Percentiles rank a stretch among this genome's conserved stretches.
These are phyloP conservation scores for Stachybotrys chlorohalonatus DNA, from an alignment of 2,329 filamentous ascomycete species.

Conservation along the genomic window DNA sequence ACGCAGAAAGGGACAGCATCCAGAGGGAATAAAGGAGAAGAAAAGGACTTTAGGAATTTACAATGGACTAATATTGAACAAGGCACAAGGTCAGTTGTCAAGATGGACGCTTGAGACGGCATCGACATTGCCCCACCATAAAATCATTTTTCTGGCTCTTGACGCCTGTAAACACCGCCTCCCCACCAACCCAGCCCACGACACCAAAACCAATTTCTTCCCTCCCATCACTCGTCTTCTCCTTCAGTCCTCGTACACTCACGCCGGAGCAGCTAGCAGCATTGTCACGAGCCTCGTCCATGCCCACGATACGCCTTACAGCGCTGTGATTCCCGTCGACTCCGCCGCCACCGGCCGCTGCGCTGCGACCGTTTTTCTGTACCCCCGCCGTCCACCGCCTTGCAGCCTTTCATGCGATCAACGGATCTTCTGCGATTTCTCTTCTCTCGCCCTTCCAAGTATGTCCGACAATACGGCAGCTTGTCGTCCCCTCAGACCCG, in stretches of 20 bases:
- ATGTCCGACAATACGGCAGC: conserved; percentile 24
- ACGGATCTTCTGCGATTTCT: conserved; percentile 87
- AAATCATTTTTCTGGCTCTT: too few relatives aligned
- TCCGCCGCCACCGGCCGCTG: not conserved
- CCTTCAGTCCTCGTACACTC: too few relatives aligned
- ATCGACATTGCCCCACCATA: too few relatives aligned
- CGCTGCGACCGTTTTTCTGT: not conserved
- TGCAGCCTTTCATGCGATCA: conserved; percentile 72
- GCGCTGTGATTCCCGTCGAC: not conserved
- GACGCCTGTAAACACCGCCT: too few relatives aligned
- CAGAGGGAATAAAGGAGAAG: not conserved
- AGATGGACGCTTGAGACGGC: too few relatives aligned
- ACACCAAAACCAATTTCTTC: too few relatives aligned
- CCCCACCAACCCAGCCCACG: too few relatives aligned
- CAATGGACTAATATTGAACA: too few relatives aligned
- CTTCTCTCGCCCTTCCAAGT: conserved; percentile 85
- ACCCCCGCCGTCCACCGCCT: not conserved
- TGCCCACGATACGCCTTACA: not conserved
- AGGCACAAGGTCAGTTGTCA: too few relatives aligned
- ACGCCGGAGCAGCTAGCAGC: too few relatives aligned
- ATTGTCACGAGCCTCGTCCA: not conserved
- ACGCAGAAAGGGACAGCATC: not conserved
- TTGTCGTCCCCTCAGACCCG: not conserved
- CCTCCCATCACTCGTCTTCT: too few relatives aligned
- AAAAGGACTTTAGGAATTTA: too few relatives aligned